These are phyloP conservation scores for Jaltomata sinuosa DNA, from an alignment of 257 asterid genomes.

Conservation along the genomic window DNA sequence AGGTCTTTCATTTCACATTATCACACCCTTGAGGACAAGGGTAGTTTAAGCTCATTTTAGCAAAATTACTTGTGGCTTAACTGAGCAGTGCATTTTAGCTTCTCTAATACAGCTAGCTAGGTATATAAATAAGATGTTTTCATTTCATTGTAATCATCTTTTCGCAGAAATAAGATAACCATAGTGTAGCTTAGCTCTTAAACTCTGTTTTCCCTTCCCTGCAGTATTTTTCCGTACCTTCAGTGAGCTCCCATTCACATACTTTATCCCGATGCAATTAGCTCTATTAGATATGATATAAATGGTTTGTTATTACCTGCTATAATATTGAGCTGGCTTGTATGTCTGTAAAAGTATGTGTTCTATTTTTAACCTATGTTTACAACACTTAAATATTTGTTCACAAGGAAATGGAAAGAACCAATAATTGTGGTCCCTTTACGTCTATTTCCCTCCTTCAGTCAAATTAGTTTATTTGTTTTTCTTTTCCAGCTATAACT, in stretches of 20 bases:
- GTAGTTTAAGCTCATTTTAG: background rate
- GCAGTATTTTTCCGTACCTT: background rate
- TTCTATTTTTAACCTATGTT: background rate
- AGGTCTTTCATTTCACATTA: background rate
- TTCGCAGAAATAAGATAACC: background rate
- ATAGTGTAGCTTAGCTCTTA: background rate
- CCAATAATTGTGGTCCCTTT: background rate
- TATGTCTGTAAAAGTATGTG: background rate
- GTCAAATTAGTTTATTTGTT: background rate
- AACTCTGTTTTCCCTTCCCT: background rate
- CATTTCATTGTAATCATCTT: background rate
- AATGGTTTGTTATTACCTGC: background rate
- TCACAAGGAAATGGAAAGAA: background rate
- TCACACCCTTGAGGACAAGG: background rate
- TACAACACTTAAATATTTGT: background rate
- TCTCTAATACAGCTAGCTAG: background rate
- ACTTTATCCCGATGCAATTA: background rate
- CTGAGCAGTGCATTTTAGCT: background rate
- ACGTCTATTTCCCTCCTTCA: background rate
- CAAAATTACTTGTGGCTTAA: background rate
- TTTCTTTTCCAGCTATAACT: background rate
- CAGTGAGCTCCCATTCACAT: background rate
- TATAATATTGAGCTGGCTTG: background rate
- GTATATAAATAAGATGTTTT: background rate
- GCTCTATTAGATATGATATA: background rate